Evolutionary conservation across 2,329 filamentous ascomycete species (phyloP).

Genomic region (Sporothrix luriei): DNA sequence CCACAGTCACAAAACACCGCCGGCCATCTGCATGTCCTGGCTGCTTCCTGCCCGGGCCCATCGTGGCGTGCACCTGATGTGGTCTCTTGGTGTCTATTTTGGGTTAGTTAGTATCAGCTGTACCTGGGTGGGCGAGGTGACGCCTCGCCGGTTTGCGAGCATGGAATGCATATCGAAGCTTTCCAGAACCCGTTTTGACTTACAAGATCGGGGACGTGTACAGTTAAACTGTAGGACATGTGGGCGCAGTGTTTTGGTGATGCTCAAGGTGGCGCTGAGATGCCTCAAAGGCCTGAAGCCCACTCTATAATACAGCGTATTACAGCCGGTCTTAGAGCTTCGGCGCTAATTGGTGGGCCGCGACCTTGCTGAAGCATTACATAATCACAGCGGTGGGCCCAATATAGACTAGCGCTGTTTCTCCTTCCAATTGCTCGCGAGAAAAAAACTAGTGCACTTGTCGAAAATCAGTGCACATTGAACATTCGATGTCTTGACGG

Average conservation of each 20-base stretch:
- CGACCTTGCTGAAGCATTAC: background rate
- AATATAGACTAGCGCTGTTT: slow-evolving; percentile 1
- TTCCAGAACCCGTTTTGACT: background rate
- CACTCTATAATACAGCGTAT: background rate
- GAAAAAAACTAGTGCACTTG: slow-evolving; percentile 6
- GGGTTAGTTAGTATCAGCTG: background rate
- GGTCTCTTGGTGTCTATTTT: background rate
- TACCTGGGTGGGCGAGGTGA: background rate
- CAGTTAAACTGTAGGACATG: background rate
- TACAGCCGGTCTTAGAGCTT: background rate
- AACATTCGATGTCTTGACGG: slow-evolving; percentile 20
- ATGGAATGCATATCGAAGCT: background rate
- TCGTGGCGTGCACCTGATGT: background rate
- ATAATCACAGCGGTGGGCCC: background rate
- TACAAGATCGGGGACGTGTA: background rate
- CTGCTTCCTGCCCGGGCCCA: background rate
- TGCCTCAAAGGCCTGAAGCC: background rate
- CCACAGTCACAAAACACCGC: slow-evolving; percentile 82
- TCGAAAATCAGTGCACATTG: slow-evolving; percentile 1
- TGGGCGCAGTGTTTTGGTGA: background rate
- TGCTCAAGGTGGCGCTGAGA: background rate
- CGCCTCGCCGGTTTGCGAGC: background rate
- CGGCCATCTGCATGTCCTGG: slow-evolving; percentile 34
- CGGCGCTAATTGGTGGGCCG: background rate
- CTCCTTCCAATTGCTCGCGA: background rate